phyloP scores from a whole-genome alignment of 441 rosid genomes.

The Dalechampia spathulata region DNA sequence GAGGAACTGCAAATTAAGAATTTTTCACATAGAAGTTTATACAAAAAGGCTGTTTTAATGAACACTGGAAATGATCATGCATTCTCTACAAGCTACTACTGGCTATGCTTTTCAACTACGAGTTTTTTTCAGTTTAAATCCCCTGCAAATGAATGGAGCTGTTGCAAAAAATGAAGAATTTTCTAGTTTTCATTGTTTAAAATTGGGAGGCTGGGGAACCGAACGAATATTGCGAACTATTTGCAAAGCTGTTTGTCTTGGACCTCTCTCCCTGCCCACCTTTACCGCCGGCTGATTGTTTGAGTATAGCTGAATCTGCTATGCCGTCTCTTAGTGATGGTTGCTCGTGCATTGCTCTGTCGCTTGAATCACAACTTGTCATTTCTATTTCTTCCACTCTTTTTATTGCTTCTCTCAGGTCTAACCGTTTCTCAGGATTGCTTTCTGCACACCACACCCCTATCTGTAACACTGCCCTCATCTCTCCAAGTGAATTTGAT shows the following conservation, averaged over 20 bases:
- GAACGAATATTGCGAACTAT: slow-evolving; percentile 1
- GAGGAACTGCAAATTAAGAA: no score
- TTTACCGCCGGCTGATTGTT: not conserved
- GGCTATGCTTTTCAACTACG: no score
- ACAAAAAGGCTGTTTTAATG: no score
- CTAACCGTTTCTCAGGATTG: slow-evolving; percentile 36
- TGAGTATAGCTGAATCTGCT: slow-evolving; percentile 16
- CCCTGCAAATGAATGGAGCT: no score
- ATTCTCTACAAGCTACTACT: no score
- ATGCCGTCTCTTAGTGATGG: slow-evolving; percentile 22
- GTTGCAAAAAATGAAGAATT: no score
- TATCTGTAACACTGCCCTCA: slow-evolving; percentile 42
- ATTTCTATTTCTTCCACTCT: slow-evolving; percentile 29
- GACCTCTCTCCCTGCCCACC: slow-evolving; percentile 9
- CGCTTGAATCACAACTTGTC: slow-evolving; percentile 3
- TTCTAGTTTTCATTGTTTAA: no score
- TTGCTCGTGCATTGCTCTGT: slow-evolving; percentile 2
- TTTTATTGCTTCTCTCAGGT: slow-evolving; percentile 40
- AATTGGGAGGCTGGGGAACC: no score
- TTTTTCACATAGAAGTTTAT: no score
- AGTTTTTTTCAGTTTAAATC: no score
- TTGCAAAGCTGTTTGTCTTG: slow-evolving; percentile 7
- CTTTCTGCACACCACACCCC: slow-evolving; percentile 47
- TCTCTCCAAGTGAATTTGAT: slow-evolving; percentile 20
- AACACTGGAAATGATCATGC: no score